Percentiles rank a stretch among this genome's conserved stretches.
Conservation (phyloP, 768 basidiomycete species). For the Antrodiella citrinella region DNA sequence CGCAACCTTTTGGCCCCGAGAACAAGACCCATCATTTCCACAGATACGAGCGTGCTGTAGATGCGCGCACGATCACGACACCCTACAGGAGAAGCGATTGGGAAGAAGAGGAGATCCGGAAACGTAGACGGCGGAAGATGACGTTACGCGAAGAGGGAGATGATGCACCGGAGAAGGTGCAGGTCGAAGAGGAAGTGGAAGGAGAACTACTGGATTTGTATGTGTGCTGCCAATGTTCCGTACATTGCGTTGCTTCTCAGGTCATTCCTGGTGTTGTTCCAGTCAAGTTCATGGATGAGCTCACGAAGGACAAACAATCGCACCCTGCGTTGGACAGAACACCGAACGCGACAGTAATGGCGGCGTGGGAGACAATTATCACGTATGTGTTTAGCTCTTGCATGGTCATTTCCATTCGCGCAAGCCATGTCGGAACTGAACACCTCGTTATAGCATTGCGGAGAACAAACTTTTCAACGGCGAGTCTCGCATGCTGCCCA, state of each 20-base stretch:
- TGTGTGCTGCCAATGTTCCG: constrained; percentile 77
- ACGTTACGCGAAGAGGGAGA: constrained; percentile 21
- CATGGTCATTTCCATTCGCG: background rate
- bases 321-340: constrained; percentile 52
- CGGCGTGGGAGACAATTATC: constrained; percentile 59
- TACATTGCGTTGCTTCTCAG: constrained; percentile 54
- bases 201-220: constrained; percentile 68
- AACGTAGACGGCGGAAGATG: constrained; percentile 47
- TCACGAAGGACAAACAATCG: constrained; percentile 49
- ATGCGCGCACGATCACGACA: constrained; percentile 58
- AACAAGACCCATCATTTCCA: constrained; percentile 83
- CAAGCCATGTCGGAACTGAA: constrained; percentile 3
- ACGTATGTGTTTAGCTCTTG: constrained; percentile 36
- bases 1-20: constrained; percentile 33
- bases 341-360: constrained; percentile 44
- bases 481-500: constrained; percentile 49
- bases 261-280: constrained; percentile 71
- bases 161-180: constrained; percentile 19
- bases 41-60: constrained; percentile 60
- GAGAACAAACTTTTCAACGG: constrained; percentile 73
- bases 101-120: constrained; percentile 42
- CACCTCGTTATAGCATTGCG: constrained; percentile 41
- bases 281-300: constrained; percentile 50
- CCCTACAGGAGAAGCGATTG: constrained; percentile 51
- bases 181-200: constrained; percentile 36